These are phyloP conservation scores for Austroboletus novae-zelandiae DNA, from an alignment of 1,284 basidiomycete species.

Conservation along the genomic window DNA sequence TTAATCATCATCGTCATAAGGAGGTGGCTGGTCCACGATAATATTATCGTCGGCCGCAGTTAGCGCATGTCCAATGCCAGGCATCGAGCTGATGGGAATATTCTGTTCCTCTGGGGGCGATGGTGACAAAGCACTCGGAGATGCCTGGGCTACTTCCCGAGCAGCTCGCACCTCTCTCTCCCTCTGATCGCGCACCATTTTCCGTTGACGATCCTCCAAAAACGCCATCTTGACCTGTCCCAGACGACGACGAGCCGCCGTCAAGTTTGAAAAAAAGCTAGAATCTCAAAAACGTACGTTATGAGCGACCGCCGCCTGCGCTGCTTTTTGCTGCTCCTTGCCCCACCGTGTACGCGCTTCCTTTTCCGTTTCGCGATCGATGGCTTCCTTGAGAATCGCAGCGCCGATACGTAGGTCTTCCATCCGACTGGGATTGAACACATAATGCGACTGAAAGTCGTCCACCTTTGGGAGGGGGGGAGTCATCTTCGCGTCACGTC, in stretches of 20 bases:
- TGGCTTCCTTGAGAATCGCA: slow-evolving; percentile 58
- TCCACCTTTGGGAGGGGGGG: slow-evolving; percentile 31
- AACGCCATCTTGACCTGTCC: slow-evolving; percentile 67
- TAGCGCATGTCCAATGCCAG: slow-evolving; percentile 23
- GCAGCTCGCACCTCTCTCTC: slow-evolving; percentile 52
- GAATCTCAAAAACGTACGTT: slow-evolving; percentile 40
- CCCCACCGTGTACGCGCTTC: slow-evolving; percentile 45
- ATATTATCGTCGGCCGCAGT: slow-evolving; percentile 7
- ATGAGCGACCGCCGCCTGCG: slow-evolving; percentile 48
- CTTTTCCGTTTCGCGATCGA: slow-evolving; percentile 55
- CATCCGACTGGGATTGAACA: slow-evolving; percentile 52
- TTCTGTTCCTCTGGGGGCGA: slow-evolving; percentile 1
- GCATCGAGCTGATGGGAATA: slow-evolving; percentile 10
- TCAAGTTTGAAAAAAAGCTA: too few species aligned
- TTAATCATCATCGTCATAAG: slow-evolving; percentile 20
- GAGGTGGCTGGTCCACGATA: slow-evolving; percentile 20
- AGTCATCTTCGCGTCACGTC: not conserved
- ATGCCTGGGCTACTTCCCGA: slow-evolving; percentile 4
- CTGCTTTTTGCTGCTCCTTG: slow-evolving; percentile 56
- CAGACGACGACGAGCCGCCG: too few species aligned
- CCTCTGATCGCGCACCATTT: slow-evolving; percentile 50
- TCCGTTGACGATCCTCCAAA: slow-evolving; percentile 68
- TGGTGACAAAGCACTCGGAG: not conserved
- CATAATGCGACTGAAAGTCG: slow-evolving; percentile 63
- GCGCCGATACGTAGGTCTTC: slow-evolving; percentile 60